Percentiles rank a stretch among this genome's conserved stretches.
phyloP scores from a whole-genome alignment of 352 stramenopile genomes.

The Phytopythium vexans region DNA sequence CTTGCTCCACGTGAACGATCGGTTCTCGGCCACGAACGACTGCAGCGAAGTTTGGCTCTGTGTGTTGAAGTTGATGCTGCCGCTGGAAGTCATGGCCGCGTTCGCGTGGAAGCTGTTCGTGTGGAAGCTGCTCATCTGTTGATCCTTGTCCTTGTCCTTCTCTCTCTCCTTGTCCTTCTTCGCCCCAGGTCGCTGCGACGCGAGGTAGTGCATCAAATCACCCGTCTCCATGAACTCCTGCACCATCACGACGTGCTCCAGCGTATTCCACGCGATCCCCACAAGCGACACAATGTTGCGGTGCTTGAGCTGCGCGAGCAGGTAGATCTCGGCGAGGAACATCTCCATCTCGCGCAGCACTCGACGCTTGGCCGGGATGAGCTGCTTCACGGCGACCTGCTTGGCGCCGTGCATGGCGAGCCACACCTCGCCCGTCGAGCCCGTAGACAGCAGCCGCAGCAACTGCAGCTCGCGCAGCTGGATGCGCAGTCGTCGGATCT shows the following conservation, averaged over 20 bases:
- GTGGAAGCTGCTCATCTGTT: too few relatives aligned
- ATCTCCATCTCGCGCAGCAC: slow-evolving; percentile 63
- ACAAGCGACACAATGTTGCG: slow-evolving; percentile 59
- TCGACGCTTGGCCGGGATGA: slow-evolving; percentile 46
- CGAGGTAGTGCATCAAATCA: slow-evolving; percentile 60
- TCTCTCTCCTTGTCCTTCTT: not conserved
- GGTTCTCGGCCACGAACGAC: slow-evolving; percentile 4
- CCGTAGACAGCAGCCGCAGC: slow-evolving; percentile 40
- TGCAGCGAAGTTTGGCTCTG: not conserved
- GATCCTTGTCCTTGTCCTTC: too few relatives aligned
- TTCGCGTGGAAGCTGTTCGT: not conserved
- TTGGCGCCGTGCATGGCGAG: slow-evolving; percentile 45
- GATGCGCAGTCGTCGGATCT: slow-evolving; percentile 52
- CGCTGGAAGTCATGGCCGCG: not conserved
- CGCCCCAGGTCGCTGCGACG: slow-evolving; percentile 11
- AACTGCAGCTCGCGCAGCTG: slow-evolving; percentile 55
- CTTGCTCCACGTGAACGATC: slow-evolving; percentile 41
- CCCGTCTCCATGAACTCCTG: slow-evolving; percentile 72
- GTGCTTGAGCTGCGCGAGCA: slow-evolving; percentile 68
- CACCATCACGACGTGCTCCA: slow-evolving; percentile 69
- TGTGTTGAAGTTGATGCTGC: slow-evolving; percentile 1
- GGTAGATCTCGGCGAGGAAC: slow-evolving; percentile 74
- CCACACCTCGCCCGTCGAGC: slow-evolving; percentile 68
- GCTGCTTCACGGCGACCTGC: slow-evolving; percentile 66
- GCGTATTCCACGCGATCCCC: slow-evolving; percentile 68